Evolutionary conservation across 2,329 filamentous ascomycete species (phyloP), one percentile per base, ranked within the genome.

Genomic region (Pseudogymnoascus sp.): DNA sequence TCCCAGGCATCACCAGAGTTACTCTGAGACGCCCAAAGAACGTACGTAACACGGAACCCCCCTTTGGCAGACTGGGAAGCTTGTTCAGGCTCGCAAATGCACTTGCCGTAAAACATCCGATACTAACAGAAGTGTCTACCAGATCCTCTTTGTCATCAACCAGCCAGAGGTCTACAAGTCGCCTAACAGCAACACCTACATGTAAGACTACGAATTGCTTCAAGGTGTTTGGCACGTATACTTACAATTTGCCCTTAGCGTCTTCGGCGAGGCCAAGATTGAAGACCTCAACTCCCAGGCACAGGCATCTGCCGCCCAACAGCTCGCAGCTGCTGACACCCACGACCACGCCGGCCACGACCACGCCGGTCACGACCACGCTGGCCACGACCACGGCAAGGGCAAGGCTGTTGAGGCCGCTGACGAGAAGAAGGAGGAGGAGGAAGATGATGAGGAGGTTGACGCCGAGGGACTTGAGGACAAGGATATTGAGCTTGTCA

Each of bases 91-190:
- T 28, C 11, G 7, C 58, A 42, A 12, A 5, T 25, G 41, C 41
- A 60, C 14, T 12, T 25, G 38, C 22, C 16, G n/a, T 25, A 55
- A 19, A 55, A 22, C 49, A 55, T 19, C 11, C n/a, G 11, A 55
- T 55, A 23, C 49, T 55, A 55, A 60, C 41, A 25, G 58, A 60
- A 42, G 4, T 45, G 4, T 45, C 33, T 58, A 30, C 69, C 72
- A 97, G 92, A 96, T 99, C 74, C 90, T 99, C 74, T 99, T 99
- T 80, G 95, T 99, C 75, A 97, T 99, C 84, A 97, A 96, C 88
- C 90, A 92, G 82, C 94, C 94, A 72, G 94, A 99, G 80, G 94
- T 99, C 78, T 99, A 97, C 89, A 96, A 96, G 83, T 97, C 93
- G 65, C 93, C 94, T 71, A 91, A 91, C 81, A 96, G 91, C 89